Evolutionary conservation across 73 alveolate genomes (phyloP).

Genomic region (Paramecium sonneborni): DNA sequence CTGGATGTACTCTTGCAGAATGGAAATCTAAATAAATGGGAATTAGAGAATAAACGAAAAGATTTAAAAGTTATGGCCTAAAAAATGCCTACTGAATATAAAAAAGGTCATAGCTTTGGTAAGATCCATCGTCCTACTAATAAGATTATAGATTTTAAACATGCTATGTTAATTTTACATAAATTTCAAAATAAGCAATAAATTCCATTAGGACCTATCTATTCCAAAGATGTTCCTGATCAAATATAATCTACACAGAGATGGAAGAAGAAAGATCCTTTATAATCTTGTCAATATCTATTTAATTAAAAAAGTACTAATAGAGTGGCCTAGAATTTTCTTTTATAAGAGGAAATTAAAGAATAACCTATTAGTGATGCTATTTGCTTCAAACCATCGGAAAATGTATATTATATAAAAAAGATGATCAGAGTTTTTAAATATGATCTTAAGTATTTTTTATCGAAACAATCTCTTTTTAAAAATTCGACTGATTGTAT

Average conservation of each 20-base stretch:
- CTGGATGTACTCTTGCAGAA: neutral
- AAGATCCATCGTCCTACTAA: slow-evolving; percentile 3
- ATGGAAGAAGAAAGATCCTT: neutral
- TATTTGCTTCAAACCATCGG: neutral
- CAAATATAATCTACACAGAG: neutral
- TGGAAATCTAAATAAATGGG: slow-evolving; percentile 46
- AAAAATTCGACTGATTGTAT: neutral
- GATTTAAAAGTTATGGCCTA: neutral
- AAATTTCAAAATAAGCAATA: neutral
- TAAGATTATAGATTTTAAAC: slow-evolving; percentile 4
- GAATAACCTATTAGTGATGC: neutral
- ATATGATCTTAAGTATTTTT: neutral
- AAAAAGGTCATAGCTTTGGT: slow-evolving; percentile 56
- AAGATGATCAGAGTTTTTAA: neutral
- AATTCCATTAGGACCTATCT: slow-evolving; percentile 26
- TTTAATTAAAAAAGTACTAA: slow-evolving; percentile 25
- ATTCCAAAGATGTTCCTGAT: neutral
- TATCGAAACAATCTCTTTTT: neutral
- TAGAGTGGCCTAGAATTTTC: slow-evolving; percentile 39
- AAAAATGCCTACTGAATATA: neutral
- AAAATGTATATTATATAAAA: neutral
- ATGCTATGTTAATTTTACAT: neutral
- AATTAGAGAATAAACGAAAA: slow-evolving; percentile 10
- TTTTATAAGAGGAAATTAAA: slow-evolving; percentile 21
- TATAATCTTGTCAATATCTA: slow-evolving; percentile 5